These are phyloP conservation scores for Blastobotrys buckinghamii DNA, from an alignment of 1,139 yeast genomes.

Conservation along the genomic window DNA sequence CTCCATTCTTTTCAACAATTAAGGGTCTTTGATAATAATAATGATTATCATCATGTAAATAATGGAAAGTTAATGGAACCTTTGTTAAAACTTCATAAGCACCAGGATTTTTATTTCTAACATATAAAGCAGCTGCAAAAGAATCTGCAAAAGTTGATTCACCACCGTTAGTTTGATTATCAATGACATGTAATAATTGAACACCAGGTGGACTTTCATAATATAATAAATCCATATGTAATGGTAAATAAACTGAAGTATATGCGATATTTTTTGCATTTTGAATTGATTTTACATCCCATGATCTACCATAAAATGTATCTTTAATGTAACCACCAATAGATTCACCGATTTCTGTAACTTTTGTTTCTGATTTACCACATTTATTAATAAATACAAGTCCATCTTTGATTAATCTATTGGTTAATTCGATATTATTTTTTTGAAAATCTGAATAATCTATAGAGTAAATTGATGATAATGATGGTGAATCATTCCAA, in stretches of 20 bases:
- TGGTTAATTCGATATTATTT: constrained; percentile 40
- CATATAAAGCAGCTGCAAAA: constrained; percentile 56
- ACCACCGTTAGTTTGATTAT: constrained; percentile 62
- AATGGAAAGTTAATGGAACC: constrained; percentile 68
- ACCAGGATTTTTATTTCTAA: constrained; percentile 49
- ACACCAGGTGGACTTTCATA: constrained; percentile 84
- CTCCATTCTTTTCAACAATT: constrained; percentile 35
- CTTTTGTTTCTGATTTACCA: constrained; percentile 36
- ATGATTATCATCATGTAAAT: constrained; percentile 53
- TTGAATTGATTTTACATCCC: constrained; percentile 59
- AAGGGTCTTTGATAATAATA: constrained; percentile 63
- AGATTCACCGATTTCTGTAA: constrained; percentile 48
- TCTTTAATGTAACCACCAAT: constrained; percentile 55
- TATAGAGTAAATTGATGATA: constrained; percentile 27
- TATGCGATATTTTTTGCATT: constrained; percentile 72
- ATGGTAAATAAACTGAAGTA: constrained; percentile 59
- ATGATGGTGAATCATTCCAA: constrained; percentile 27
- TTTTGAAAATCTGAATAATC: constrained; percentile 43
- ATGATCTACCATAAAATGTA: constrained; percentile 69
- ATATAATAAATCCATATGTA: constrained; percentile 76
- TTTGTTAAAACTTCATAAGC: constrained; percentile 59
- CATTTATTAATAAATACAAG: constrained; percentile 49
- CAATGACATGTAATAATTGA: constrained; percentile 62
- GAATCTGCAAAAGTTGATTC: constrained; percentile 74
- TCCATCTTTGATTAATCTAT: constrained; percentile 53